Evolutionary conservation across 1,284 basidiomycete species (phyloP), one percentile per base, ranked within the genome.

Genomic region (Sporisorium reilianum): DNA sequence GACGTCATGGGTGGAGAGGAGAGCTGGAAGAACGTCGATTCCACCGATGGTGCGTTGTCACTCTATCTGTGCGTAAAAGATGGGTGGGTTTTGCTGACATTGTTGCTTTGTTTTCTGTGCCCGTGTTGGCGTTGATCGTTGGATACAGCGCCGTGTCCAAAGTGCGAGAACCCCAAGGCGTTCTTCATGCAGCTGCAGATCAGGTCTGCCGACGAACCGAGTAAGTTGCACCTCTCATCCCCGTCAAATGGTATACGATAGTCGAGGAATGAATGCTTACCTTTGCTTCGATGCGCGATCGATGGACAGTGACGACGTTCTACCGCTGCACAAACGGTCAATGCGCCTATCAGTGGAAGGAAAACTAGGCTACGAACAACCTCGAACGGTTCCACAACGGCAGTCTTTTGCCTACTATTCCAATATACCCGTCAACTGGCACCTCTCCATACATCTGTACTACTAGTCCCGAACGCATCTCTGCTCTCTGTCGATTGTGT

Each of bases 121-220:
- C n/a, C 16, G 11, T 32, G 8, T 16, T 50, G 9, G 3, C 14
- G 25, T 23, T 8, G 41, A 6, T 45, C 14, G 44, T 18, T 12
- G 26, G 9, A 18, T 4, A 49, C 55, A 81, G 80, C 73, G 2
- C 69, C 75, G 20, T 99, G 95, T 85, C 91, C 92, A 16, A 95
- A 95, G 83, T 99, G 96, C 86, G 95, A 97, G 81, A 89, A 92
- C 80, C 89, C 89, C 41, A 88, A 91, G 61, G 94, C 96, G 8
- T 98, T 96, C 86, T 99, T 93, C 86, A 94, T 95, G 85, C 95
- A 97, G 86, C 87, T 98, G 20, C 96, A 99, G 85, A 99, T 98
- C 76, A 88, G 96, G 36, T 95, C 93, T 79, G 96, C 96, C 0
- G 84, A 84, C 68, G 80, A 84, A 63, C 81, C 83, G 0, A 84